Conservation (phyloP, 179 eudicot genomes). For the Pouteria campechiana region DNA sequence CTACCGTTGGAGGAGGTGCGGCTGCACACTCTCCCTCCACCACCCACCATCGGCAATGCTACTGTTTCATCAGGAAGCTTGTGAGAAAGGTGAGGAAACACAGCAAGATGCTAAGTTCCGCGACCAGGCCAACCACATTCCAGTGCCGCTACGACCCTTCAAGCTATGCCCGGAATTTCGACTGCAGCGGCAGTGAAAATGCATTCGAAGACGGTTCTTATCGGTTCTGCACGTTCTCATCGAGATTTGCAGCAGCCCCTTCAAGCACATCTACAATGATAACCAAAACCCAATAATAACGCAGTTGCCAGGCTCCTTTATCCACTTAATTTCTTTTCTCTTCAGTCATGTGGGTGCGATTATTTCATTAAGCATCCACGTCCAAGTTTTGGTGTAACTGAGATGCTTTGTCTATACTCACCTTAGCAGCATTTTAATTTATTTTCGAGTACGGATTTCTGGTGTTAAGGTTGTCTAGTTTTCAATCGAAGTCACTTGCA, state of each 20-base stretch:
- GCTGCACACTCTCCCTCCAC: background rate
- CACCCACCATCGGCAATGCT: background rate
- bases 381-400: too few species aligned
- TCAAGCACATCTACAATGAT: too few species aligned
- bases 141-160: constrained; percentile 25
- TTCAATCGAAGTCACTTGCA: too few species aligned
- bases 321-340: too few species aligned
- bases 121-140: constrained; percentile 7
- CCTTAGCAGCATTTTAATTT: too few species aligned
- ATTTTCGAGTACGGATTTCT: too few species aligned
- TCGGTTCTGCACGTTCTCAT: constrained; percentile 18
- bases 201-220: constrained; percentile 11
- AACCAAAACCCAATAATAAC: too few species aligned
- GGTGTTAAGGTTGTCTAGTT: too few species aligned
- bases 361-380: too few species aligned
- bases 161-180: constrained; percentile 28
- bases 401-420: too few species aligned
- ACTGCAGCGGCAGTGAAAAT: constrained; percentile 9
- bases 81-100: constrained; percentile 17
- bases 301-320: too few species aligned
- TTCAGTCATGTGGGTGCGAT: too few species aligned
- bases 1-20: constrained; percentile 1
- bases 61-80: constrained; percentile 10
- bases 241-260: constrained; percentile 17
- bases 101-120: background rate